Base-by-base conservation (phyloP, 2,329 filamentous ascomycete genomes). In the Ophiocordyceps camponoti-floridani region DNA sequence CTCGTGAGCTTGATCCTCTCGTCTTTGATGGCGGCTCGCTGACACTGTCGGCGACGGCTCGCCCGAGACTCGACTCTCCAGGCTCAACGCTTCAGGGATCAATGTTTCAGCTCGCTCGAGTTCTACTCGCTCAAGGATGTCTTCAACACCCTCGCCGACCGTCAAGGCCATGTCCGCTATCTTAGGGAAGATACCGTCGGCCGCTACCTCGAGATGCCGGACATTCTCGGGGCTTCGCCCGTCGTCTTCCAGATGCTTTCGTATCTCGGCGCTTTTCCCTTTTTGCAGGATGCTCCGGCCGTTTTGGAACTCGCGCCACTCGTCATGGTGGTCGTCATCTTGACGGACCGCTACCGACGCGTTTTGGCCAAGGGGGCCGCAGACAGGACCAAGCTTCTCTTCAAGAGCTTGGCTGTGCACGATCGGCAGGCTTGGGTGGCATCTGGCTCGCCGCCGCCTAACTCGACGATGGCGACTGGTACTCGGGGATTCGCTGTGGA, bases 51-150 rank as follows among this genome's bases (percentile, higher is more conserved):
- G 18, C n/a, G 28, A 10, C 19, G 19, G 8, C 16, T 42, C 27
- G 8, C 41, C 30, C 14, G 37, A n/a, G 41, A 16, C 23, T 28
- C 23, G 23, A 14, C 19, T 13, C 14, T 19, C 42, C 41, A 81
- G 77, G 75, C 75, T 50, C 61, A 65, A 45, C 72, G 64, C 52
- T 85, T 86, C 57, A 79, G 76, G 45, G 71, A 76, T 47, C 79
- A 77, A 54, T 83, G 78, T 61, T 85, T 82, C 60, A 77, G 77
- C 1, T 70, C 77, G 1, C 67, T 86, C 46, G 82, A 87, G 59
- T 65, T 84, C 28, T 84, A 82, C 60, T 83, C 75, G 30, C 76
- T 84, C 60, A 79, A 78, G 52, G 76, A 83, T 56, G 80, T 84
- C 54, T 86, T 86, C 64, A 72, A 70, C 47, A 73, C 69, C 46